These are phyloP conservation scores for Pogostemon cablin DNA, from an alignment of 257 asterid genomes.

Conservation along the genomic window DNA sequence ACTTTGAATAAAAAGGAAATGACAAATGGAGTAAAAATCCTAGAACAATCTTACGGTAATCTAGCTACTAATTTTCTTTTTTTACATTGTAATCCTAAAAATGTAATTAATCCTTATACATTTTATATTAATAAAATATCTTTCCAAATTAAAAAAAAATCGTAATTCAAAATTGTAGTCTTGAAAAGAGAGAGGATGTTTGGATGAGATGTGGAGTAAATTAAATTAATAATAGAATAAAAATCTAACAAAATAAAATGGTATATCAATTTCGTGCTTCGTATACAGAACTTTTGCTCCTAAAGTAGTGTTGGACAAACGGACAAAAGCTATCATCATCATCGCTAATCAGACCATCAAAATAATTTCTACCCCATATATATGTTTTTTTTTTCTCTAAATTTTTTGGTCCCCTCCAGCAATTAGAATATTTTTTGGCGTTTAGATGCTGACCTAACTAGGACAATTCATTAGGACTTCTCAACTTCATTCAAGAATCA, in stretches of 20 bases:
- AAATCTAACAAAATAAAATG: slow-evolving; percentile 19
- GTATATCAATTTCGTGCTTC: slow-evolving; percentile 31
- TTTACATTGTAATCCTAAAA: no score
- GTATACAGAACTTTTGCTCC: slow-evolving; percentile 26
- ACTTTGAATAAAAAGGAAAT: no score
- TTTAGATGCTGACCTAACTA: slow-evolving; percentile 41
- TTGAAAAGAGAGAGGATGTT: neutral
- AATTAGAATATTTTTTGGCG: slow-evolving; percentile 50
- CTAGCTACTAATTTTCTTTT: no score
- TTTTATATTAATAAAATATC: no score
- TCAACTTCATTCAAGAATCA: slow-evolving; percentile 22
- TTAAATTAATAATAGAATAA: neutral
- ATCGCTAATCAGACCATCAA: slow-evolving; percentile 40
- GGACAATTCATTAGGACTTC: slow-evolving; percentile 29
- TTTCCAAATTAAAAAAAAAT: neutral
- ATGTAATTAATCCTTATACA: no score
- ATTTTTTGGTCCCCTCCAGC: slow-evolving; percentile 54
- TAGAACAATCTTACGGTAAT: no score
- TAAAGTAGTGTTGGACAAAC: slow-evolving; percentile 38
- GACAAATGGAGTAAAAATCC: no score
- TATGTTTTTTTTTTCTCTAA: neutral
- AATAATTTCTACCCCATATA: slow-evolving; percentile 22
- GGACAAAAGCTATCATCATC: slow-evolving; percentile 37
- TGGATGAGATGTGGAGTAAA: neutral
- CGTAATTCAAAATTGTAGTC: slow-evolving; percentile 1